These are phyloP conservation scores for Bidens hawaiensis DNA, from an alignment of 140 eudicot species.

Conservation along the genomic window DNA sequence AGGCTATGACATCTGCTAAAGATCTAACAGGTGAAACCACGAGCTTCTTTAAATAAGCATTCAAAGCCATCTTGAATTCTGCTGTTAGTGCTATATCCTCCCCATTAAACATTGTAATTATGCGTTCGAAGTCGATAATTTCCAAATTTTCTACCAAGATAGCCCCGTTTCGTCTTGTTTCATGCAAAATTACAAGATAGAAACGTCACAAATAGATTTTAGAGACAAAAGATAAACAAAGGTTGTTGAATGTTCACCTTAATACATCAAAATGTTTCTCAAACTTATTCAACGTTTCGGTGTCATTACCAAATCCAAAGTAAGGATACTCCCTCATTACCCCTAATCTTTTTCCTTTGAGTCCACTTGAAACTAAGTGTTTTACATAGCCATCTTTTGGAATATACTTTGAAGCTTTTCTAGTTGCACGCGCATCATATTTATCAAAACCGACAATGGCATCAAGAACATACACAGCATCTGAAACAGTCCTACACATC, in stretches of 20 bases:
- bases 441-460: slow-evolving; percentile 57
- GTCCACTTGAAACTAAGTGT: slow-evolving; percentile 48
- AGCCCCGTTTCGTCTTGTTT: slow-evolving; percentile 56
- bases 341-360: slow-evolving; percentile 70
- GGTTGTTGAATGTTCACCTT: slow-evolving; percentile 35
- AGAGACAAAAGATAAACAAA: not conserved
- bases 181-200: not conserved
- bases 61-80: slow-evolving; percentile 59
- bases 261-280: slow-evolving; percentile 35
- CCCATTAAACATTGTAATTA: slow-evolving; percentile 26
- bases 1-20: slow-evolving; percentile 57
- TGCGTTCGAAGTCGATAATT: slow-evolving; percentile 24
- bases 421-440: slow-evolving; percentile 59
- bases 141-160: slow-evolving; percentile 51
- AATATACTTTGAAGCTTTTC: slow-evolving; percentile 42
- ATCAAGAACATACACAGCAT: slow-evolving; percentile 70
- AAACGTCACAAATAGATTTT: not conserved
- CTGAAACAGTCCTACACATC: slow-evolving; percentile 74
- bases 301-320: slow-evolving; percentile 26
- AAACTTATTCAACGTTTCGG: slow-evolving; percentile 30
- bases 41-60: slow-evolving; percentile 48
- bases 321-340: slow-evolving; percentile 43
- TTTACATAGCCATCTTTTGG: slow-evolving; percentile 57
- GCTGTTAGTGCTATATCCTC: slow-evolving; percentile 33
- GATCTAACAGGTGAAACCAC: slow-evolving; percentile 63